Base-by-base conservation (phyloP, 1,284 basidiomycete genomes). In the Cutaneotrichosporon mucoides region DNA sequence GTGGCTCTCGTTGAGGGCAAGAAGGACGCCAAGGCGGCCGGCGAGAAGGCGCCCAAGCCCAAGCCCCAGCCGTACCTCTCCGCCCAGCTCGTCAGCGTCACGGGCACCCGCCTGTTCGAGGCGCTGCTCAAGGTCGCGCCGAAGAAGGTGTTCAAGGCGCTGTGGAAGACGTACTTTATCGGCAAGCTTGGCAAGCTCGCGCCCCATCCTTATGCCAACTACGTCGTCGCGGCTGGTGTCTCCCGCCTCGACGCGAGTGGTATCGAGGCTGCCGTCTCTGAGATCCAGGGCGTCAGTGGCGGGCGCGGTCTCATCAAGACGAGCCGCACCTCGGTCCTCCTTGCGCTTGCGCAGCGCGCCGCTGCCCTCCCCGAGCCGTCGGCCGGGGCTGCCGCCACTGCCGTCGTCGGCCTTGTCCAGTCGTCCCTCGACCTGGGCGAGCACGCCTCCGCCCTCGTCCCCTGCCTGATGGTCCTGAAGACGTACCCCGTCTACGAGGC, bases 161-260 rank as follows among this genome's bases (percentile, higher is more conserved):
- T 96, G 5, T 96, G 92, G 92, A 70, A 76, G 5, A 82, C 83
- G 0, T 94, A 95, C 76, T 88, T 97, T 70, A 75, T 79, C 24
- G 76, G 85, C 24, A 89, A 87, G 66, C 79, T 94, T 44, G 77
- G 82, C 6, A 85, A 87, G 62, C 80, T 95, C 34, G 85, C 88
- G 5, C 79, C 82, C 10, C 93, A 97, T 76, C 91, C 92, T 1
- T 89, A 92, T 3, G 90, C 89, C 24, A 96, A 96, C 73, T 97
- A 92, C 69, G 91, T 95, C 13, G 82, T 92, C 6, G 88, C 91
- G 0, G 88, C 86, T 70, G 88, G 86, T 0, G 65, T 94, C 12
- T 83, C 84, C 53, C 81, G 89, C 43, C 73, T 86, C 15, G 81
- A 82, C 36, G 76, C 74, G 6, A 76, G 79, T 5, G 84, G 87